Evolutionary conservation across 2,329 filamentous ascomycete genomes (phyloP).

Genomic region (Aspergillus candidus): DNA sequence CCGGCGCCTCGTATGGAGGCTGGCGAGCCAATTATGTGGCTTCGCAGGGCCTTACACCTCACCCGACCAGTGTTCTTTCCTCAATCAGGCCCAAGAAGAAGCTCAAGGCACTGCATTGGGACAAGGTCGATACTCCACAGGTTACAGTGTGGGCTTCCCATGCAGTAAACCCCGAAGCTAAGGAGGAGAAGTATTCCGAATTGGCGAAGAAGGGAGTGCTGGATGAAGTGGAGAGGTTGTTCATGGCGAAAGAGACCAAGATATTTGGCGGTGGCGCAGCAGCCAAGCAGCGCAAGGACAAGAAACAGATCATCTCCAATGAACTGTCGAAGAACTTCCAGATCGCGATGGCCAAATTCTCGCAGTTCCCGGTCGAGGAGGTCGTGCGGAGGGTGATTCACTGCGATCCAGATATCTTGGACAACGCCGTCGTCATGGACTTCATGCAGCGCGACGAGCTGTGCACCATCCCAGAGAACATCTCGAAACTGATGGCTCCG

Average conservation of each 20-base stretch:
- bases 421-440: slow-evolving; percentile 91
- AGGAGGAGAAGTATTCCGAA: slow-evolving; percentile 93
- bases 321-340: slow-evolving; percentile 87
- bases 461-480: slow-evolving; percentile 87
- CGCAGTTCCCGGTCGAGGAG: slow-evolving; percentile 74
- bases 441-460: slow-evolving; percentile 90
- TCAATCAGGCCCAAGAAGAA: slow-evolving; percentile 95
- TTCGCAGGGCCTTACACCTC: slow-evolving; percentile 49
- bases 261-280: slow-evolving; percentile 61
- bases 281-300: slow-evolving; percentile 75
- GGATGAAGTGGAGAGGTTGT: slow-evolving; percentile 95
- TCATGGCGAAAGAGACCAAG: slow-evolving; percentile 96
- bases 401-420: slow-evolving; percentile 81
- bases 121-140: slow-evolving; percentile 90
- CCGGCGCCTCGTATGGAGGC: slow-evolving; percentile 55
- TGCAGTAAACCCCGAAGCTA: slow-evolving; percentile 75
- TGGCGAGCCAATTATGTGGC: slow-evolving; percentile 68
- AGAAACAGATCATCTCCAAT: slow-evolving; percentile 92
- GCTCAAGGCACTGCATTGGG: slow-evolving; percentile 98
- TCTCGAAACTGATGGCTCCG: slow-evolving; percentile 82
- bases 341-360: slow-evolving; percentile 91
- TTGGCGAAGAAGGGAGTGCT: slow-evolving; percentile 90
- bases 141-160: slow-evolving; percentile 90
- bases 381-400: slow-evolving; percentile 91
- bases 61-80: slow-evolving; percentile 62